Conservation (phyloP, 2,329 filamentous ascomycete genomes). For the Domatiomyces catenatus region DNA sequence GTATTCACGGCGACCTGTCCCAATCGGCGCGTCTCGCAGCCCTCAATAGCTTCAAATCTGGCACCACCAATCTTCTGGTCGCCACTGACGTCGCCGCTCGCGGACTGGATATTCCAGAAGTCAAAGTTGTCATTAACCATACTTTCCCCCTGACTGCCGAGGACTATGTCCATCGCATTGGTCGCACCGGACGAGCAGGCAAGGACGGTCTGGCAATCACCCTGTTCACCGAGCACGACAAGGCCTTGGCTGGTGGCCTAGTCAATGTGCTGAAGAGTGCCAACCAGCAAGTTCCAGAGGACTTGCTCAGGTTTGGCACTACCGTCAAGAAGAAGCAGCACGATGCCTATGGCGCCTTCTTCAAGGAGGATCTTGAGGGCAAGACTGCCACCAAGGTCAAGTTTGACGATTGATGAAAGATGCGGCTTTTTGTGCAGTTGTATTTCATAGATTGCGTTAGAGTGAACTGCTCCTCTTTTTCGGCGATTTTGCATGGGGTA, state of each 20-base stretch:
- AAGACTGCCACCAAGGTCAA: conserved; percentile 83
- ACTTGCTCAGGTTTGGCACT: conserved; percentile 85
- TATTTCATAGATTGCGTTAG: background rate
- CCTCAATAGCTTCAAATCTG: conserved; percentile 80
- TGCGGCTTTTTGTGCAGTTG: background rate
- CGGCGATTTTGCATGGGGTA: background rate
- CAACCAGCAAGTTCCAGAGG: conserved; percentile 77
- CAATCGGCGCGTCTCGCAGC: conserved; percentile 79
- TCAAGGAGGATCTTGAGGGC: conserved; percentile 72
- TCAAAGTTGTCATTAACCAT: conserved; percentile 87
- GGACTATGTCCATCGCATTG: conserved; percentile 95
- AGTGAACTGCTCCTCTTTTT: conserved; percentile 3
- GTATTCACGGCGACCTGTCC: conserved; percentile 83
- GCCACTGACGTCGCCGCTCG: conserved; percentile 93
- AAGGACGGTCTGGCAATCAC: conserved; percentile 81
- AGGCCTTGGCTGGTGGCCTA: conserved; percentile 73
- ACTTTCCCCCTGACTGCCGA: conserved; percentile 92
- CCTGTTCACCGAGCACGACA: conserved; percentile 89
- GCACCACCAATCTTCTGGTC: conserved; percentile 66
- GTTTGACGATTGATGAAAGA: conserved; percentile 46
- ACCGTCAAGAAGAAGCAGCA: conserved; percentile 99
- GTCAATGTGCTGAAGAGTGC: conserved; percentile 93
- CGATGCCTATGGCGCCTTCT: conserved; percentile 87
- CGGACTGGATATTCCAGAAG: conserved; percentile 85
- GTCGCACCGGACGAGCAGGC: conserved; percentile 83